Evolutionary conservation across 2,329 filamentous ascomycete genomes (phyloP).

Genomic region (Cytospora piceae): DNA sequence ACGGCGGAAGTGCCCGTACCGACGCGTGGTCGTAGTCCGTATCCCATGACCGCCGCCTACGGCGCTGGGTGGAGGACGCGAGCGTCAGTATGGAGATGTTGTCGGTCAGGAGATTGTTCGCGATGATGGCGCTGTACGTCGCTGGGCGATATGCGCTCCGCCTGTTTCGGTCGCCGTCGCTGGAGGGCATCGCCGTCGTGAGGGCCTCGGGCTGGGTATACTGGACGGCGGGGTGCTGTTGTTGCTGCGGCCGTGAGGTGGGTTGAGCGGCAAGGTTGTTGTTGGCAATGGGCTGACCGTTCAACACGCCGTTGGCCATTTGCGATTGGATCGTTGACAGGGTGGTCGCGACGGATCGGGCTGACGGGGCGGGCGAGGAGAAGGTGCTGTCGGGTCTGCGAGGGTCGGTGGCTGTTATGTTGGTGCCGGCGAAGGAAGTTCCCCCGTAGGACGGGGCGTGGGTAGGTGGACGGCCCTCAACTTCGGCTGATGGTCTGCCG

Average conservation of each 20-base stretch:
- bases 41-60: slow-evolving; percentile 78
- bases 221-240: slow-evolving; percentile 53
- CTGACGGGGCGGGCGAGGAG: slow-evolving; percentile 79
- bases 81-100: slow-evolving; percentile 86
- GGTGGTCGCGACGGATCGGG: slow-evolving; percentile 80
- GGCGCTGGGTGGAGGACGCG: slow-evolving; percentile 79
- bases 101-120: slow-evolving; percentile 80
- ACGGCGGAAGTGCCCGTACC: slow-evolving; percentile 81
- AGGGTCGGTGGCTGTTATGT: slow-evolving; percentile 67
- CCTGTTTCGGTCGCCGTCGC: slow-evolving; percentile 30
- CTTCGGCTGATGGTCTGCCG: slow-evolving; percentile 21
- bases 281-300: slow-evolving; percentile 40
- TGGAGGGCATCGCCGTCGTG: slow-evolving; percentile 70
- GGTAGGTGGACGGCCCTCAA: slow-evolving; percentile 60
- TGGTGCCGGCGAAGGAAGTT: slow-evolving; percentile 73
- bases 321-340: slow-evolving; percentile 84
- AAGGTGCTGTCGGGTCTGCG: slow-evolving; percentile 76
- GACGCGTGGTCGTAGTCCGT: slow-evolving; percentile 69
- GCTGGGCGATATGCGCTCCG: slow-evolving; percentile 58
- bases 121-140: slow-evolving; percentile 77
- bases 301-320: slow-evolving; percentile 56
- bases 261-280: slow-evolving; percentile 48
- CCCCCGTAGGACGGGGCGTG: slow-evolving; percentile 73
- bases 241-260: slow-evolving; percentile 41
- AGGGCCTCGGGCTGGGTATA: slow-evolving; percentile 68